Evolutionary conservation across 2,329 filamentous ascomycete genomes (phyloP).

Genomic region (Aspergillus unguis): DNA sequence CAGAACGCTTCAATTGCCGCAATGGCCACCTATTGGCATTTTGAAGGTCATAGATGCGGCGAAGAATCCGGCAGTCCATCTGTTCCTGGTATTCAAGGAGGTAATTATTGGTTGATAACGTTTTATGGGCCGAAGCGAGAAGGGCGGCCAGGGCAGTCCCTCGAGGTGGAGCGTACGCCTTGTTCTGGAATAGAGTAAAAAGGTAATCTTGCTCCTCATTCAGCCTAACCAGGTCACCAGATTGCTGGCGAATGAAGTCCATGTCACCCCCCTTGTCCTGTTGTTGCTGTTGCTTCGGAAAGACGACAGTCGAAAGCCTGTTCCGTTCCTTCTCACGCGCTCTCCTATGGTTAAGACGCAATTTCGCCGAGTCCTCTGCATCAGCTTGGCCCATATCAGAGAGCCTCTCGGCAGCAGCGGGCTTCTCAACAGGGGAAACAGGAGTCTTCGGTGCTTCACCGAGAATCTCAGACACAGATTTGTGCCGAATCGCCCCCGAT

Average conservation of each 20-base stretch:
- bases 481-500: conserved; percentile 67
- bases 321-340: conserved; percentile 57
- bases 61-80: conserved; percentile 80
- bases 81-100: conserved; percentile 79
- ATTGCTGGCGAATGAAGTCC: conserved; percentile 41
- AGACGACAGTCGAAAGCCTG: conserved; percentile 72
- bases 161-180: conserved; percentile 54
- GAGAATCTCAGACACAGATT: conserved; percentile 70
- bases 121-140: conserved; percentile 81
- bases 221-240: conserved; percentile 44
- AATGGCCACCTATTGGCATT: conserved; percentile 90
- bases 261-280: conserved; percentile 46
- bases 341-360: conserved; percentile 50
- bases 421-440: conserved; percentile 36
- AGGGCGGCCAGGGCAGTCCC: conserved; percentile 63
- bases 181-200: conserved; percentile 61
- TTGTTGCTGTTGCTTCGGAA: conserved; percentile 63
- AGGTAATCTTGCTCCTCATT: conserved; percentile 58
- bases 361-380: conserved; percentile 31
- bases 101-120: conserved; percentile 79
- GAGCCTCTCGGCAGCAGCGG: conserved; percentile 31
- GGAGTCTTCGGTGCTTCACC: conserved; percentile 53
- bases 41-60: conserved; percentile 85
- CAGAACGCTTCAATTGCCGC: conserved; percentile 77
- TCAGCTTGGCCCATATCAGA: conserved; percentile 23